Conservation (phyloP, 202 grass and related monocot species). For the Setaria viridis region DNA sequence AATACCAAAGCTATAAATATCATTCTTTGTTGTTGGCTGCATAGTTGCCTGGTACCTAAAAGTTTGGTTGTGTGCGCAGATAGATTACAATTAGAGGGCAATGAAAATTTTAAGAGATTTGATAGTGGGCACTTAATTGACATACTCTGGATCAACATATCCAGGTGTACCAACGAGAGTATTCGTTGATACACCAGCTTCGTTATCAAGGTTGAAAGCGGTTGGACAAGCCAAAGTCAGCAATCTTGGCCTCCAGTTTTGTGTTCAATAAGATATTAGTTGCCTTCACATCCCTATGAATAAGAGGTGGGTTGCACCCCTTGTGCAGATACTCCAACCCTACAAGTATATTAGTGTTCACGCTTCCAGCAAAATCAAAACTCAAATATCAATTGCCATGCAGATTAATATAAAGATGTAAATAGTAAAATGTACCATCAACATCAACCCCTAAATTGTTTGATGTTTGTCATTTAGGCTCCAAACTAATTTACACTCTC, state of each 20-base stretch:
- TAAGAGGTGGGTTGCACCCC: slow-evolving; percentile 60
- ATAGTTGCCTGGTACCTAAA: slow-evolving; percentile 46
- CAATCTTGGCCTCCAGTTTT: slow-evolving; percentile 63
- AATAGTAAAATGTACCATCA: too few species aligned
- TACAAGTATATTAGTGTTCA: slow-evolving; percentile 17
- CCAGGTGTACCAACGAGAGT: slow-evolving; percentile 54
- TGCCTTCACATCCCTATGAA: slow-evolving; percentile 76
- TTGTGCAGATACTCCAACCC: slow-evolving; percentile 71
- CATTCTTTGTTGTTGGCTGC: slow-evolving; percentile 50
- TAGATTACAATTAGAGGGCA: not conserved
- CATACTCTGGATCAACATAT: slow-evolving; percentile 79
- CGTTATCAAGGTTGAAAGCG: slow-evolving; percentile 16
- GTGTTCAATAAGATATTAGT: slow-evolving; percentile 66
- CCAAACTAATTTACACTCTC: not conserved
- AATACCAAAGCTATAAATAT: slow-evolving; percentile 55
- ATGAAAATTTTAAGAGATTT: not conserved
- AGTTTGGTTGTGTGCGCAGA: not conserved
- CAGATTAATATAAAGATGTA: too few species aligned
- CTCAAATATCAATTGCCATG: not conserved
- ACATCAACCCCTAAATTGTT: too few species aligned
- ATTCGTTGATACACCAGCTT: slow-evolving; percentile 41
- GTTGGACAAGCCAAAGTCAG: slow-evolving; percentile 73
- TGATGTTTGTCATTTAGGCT: not conserved
- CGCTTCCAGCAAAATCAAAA: not conserved
- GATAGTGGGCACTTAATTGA: not conserved